phyloP scores from a whole-genome alignment of 805 yeast genomes.

The Hanseniaspora occidentalis region DNA sequence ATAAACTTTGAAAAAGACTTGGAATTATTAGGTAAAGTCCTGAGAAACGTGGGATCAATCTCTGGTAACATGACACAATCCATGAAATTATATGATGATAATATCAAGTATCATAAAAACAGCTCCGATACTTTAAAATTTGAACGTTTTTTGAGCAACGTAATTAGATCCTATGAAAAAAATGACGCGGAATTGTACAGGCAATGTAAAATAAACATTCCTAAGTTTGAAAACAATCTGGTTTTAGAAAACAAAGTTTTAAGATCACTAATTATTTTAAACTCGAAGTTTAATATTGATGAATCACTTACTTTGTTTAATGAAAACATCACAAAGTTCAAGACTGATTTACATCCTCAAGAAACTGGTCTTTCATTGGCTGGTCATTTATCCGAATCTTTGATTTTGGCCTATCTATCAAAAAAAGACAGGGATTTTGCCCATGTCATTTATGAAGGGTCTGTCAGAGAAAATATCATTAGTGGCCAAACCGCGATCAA shows the following conservation, averaged over 20 bases:
- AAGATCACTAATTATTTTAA: constrained; percentile 31
- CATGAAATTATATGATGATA: constrained; percentile 28
- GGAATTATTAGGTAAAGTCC: constrained; percentile 9
- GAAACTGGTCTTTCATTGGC: constrained; percentile 24
- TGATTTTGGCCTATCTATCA: constrained; percentile 31
- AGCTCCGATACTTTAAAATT: constrained; percentile 31
- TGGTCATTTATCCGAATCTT: constrained; percentile 34
- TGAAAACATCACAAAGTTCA: constrained; percentile 28
- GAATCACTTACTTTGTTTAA: constrained; percentile 33
- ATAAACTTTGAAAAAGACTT: constrained; percentile 14
- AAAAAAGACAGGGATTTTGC: constrained; percentile 44
- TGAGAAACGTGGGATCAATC: constrained; percentile 14
- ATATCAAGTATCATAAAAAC: constrained; percentile 27
- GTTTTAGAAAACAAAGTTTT: constrained; percentile 23
- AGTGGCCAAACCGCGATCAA: constrained; percentile 30
- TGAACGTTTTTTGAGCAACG: constrained; percentile 28
- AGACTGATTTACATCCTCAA: constrained; percentile 19
- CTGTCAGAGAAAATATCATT: constrained; percentile 26
- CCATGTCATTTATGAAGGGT: constrained; percentile 35
- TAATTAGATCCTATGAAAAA: constrained; percentile 28
- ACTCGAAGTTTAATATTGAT: constrained; percentile 28
- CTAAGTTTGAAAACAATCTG: constrained; percentile 14
- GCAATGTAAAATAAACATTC: constrained; percentile 28
- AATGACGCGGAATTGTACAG: constrained; percentile 21
- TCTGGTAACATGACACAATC: constrained; percentile 17